phyloP scores from a whole-genome alignment of 75 land plant species.

The Gnetum montanum region DNA sequence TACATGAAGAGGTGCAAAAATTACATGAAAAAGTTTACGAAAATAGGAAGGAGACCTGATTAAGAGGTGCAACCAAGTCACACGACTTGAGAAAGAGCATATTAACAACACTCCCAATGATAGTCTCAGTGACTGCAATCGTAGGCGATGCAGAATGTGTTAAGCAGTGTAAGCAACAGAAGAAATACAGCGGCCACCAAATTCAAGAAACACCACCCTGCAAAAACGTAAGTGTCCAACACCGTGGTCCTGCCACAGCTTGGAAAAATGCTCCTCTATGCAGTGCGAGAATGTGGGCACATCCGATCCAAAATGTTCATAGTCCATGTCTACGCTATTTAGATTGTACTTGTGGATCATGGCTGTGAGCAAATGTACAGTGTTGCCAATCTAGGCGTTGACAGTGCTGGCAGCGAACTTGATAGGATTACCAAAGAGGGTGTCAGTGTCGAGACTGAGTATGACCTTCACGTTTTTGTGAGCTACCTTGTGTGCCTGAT shows the following conservation, averaged over 20 bases:
- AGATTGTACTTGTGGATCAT: constrained; percentile 7
- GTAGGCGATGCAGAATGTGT: no score
- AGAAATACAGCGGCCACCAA: no score
- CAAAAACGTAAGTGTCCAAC: no score
- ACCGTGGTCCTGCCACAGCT: constrained; percentile 19
- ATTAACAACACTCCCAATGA: no score
- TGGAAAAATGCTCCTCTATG: constrained; percentile 29
- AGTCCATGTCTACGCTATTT: constrained; percentile 25
- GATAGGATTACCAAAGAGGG: neutral
- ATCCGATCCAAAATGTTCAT: constrained; percentile 19
- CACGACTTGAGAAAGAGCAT: no score
- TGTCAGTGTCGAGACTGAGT: constrained; percentile 32
- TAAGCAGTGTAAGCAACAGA: no score
- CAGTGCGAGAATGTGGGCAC: constrained; percentile 17
- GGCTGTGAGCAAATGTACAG: constrained; percentile 14
- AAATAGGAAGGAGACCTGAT: no score
- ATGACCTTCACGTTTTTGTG: constrained; percentile 31
- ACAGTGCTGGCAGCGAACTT: constrained; percentile 20
- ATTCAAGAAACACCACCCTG: no score
- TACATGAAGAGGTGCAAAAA: no score
- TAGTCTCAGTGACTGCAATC: no score
- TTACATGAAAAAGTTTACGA: no score
- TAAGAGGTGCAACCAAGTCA: no score
- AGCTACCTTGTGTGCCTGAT: constrained; percentile 7
- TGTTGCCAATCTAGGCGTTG: constrained; percentile 25